phyloP scores from a whole-genome alignment of 352 stramenopile species.

The Globisporangium perplexum region DNA sequence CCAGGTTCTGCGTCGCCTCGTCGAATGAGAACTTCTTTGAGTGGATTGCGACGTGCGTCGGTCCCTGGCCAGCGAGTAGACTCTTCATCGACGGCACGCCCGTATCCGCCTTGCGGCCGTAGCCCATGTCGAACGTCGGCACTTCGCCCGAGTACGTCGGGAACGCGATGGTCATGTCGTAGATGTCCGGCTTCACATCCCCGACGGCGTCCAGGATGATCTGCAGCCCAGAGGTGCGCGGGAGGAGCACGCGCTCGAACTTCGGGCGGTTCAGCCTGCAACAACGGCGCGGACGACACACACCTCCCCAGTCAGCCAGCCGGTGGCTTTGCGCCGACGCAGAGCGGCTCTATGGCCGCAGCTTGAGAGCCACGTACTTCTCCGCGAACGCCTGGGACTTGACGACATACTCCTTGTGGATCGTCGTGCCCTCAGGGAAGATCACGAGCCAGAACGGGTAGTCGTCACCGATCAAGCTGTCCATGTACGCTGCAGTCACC shows the following conservation, averaged over 20 bases:
- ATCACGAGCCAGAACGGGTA: constrained; percentile 89
- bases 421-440: constrained; percentile 90
- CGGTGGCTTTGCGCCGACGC: too few species aligned
- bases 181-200: constrained; percentile 87
- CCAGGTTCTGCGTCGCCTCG: constrained; percentile 39
- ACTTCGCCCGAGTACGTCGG: constrained; percentile 81
- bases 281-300: background rate
- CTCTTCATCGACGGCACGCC: constrained; percentile 81
- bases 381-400: constrained; percentile 91
- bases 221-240: constrained; percentile 89
- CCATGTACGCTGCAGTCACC: constrained; percentile 66
- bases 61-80: constrained; percentile 52
- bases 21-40: constrained; percentile 58
- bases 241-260: constrained; percentile 90
- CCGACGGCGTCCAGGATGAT: constrained; percentile 88
- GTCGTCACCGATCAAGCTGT: constrained; percentile 67
- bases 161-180: constrained; percentile 91
- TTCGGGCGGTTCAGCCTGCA: constrained; percentile 62
- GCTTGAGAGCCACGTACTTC: constrained; percentile 29
- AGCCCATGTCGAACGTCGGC: constrained; percentile 88
- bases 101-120: constrained; percentile 73
- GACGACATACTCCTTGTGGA: constrained; percentile 80
- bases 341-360: too few species aligned
- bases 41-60: constrained; percentile 46
- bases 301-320: background rate